These are phyloP conservation scores for Mortierella hygrophila DNA, from an alignment of 192 early-diverging fungal genomes.

Conservation along the genomic window DNA sequence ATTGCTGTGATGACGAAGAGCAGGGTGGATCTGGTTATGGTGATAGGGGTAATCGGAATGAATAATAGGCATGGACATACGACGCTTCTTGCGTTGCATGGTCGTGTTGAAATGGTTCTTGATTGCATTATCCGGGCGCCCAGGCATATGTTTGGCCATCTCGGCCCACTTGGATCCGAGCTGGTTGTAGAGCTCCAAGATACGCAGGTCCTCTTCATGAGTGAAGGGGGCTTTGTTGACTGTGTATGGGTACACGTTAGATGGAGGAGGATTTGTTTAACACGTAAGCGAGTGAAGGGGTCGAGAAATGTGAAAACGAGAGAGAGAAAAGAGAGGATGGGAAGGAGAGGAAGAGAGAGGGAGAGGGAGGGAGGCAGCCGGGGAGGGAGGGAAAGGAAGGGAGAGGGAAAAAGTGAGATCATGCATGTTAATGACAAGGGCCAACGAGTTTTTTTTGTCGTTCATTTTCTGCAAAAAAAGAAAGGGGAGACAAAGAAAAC, in stretches of 20 bases:
- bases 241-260: not conserved
- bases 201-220: conserved; percentile 42
- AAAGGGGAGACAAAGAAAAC: not conserved
- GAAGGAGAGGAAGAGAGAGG: too few relatives aligned
- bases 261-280: not conserved
- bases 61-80: conserved; percentile 39
- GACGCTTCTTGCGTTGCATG: conserved; percentile 54
- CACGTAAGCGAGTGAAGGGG: not conserved
- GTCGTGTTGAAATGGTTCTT: conserved; percentile 57
- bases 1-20: not conserved
- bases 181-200: conserved; percentile 44
- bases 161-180: conserved; percentile 54
- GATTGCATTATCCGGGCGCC: conserved; percentile 50
- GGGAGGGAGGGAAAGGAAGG: not conserved
- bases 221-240: conserved; percentile 54
- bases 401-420: not conserved
- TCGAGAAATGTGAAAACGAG: not conserved
- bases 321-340: not conserved
- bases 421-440: not conserved
- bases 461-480: not conserved
- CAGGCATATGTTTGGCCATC: conserved; percentile 54
- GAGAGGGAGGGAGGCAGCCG: not conserved
- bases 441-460: not conserved
- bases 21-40: not conserved
- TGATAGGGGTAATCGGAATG: conserved; percentile 16